Base-by-base conservation (phyloP, 140 eudicot species). In the Ambrosia hybrid region DNA sequence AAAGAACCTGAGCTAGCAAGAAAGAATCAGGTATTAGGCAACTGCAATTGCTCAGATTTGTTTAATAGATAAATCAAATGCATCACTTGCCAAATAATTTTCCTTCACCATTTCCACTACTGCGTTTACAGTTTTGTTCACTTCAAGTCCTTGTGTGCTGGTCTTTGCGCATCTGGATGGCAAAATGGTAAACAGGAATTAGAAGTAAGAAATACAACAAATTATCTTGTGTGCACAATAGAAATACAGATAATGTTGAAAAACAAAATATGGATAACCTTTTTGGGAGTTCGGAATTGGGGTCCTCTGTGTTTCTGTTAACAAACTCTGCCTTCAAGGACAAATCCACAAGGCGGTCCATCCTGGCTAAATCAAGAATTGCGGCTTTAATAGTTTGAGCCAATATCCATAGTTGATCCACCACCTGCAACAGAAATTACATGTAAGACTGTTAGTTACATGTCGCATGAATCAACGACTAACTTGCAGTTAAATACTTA, bases 271-370 rank as follows among this genome's bases (percentile, higher is more conserved):
- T 33, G 21, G 6, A 65, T 17, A 68, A 85, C 95, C 95, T 85
- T 87, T 83, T 89, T 89, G 55, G 72, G 85, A 55, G 88, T 70
- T 68, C 51, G 53, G 63, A 17, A 49, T 36, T 59, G 48, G 88
- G 70, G 37, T 62, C 75, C 72, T 74, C 81, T 16, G 53, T 65
- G 45, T 72, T 53, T 83, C 72, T 78, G 62, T 78, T 72, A 51
- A 88, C 79, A 55, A 94, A 80, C 53, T 82, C 97, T 7, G 88
- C 78, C 79, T 90, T 94, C 80, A 94, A 71, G 55, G 99, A 90
- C 73, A 94, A 69, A 79, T 94, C 97, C 64, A 94, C 91, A 36
- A 94, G 94, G 74, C 87, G 88, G 13, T 94, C 99, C 71, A 83
- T 76, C 78, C 78, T 90, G 53, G 96, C 75, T 69, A 94, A 81